phyloP scores from a whole-genome alignment of 208 protist genomes.

The Wallacemonas sp. region DNA sequence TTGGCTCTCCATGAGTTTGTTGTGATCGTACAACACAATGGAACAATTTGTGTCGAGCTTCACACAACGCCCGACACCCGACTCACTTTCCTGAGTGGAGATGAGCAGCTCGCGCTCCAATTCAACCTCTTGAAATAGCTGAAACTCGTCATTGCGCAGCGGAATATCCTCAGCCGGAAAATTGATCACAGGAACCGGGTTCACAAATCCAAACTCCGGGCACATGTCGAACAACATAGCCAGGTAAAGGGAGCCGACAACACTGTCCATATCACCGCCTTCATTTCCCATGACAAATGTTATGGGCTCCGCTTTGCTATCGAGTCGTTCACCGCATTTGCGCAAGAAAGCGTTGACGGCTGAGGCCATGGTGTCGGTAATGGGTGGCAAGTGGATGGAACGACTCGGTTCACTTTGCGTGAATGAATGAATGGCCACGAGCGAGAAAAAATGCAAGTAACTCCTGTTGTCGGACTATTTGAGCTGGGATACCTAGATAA shows the following conservation, averaged over 20 bases:
- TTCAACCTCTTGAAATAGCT: conserved; percentile 47
- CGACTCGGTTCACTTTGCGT: too few species aligned
- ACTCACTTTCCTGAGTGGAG: conserved; percentile 31
- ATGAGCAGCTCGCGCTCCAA: conserved; percentile 45
- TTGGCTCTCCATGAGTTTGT: conserved; percentile 58
- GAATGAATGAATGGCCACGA: too few species aligned
- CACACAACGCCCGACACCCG: neutral
- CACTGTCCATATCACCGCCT: conserved; percentile 86
- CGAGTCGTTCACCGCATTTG: conserved; percentile 25
- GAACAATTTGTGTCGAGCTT: conserved; percentile 14
- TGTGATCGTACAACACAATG: conserved; percentile 87
- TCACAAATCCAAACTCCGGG: conserved; percentile 23
- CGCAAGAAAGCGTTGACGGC: conserved; percentile 74
- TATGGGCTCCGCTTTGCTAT: conserved; percentile 20
- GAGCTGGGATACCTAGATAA: too few species aligned
- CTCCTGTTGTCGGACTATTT: too few species aligned
- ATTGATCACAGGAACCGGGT: conserved; percentile 71
- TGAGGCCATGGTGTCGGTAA: conserved; percentile 47
- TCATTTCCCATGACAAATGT: conserved; percentile 84
- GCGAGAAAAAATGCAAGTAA: too few species aligned
- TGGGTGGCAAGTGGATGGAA: too few species aligned
- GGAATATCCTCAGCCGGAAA: conserved; percentile 74
- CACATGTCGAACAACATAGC: conserved; percentile 60
- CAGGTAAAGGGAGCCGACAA: conserved; percentile 83
- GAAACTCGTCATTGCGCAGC: conserved; percentile 69